These are phyloP conservation scores for Cantharellus anzutake DNA, from an alignment of 768 basidiomycete genomes.

Conservation along the genomic window DNA sequence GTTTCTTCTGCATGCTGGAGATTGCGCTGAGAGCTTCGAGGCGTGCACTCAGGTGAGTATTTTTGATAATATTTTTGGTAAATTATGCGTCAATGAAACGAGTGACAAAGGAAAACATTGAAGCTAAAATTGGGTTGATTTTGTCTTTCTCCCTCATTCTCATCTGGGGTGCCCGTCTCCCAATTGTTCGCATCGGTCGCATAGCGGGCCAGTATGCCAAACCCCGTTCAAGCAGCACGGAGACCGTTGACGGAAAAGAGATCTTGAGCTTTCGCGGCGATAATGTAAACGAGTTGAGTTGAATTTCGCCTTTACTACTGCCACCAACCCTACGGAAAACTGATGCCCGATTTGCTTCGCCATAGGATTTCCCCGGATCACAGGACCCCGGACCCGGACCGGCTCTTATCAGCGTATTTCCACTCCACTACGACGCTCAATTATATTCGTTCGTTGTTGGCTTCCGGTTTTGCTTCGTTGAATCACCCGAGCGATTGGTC, in stretches of 20 bases:
- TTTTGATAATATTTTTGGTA: background rate
- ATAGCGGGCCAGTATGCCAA: constrained; percentile 97
- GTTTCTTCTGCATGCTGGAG: constrained; percentile 91
- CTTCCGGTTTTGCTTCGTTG: constrained; percentile 85
- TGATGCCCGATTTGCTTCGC: background rate
- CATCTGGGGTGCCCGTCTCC: constrained; percentile 81
- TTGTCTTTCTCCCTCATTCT: constrained; percentile 90
- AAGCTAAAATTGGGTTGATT: constrained; percentile 75
- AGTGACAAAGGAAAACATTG: constrained; percentile 52
- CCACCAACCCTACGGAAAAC: background rate
- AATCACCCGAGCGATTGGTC: constrained; percentile 87
- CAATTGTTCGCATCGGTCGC: constrained; percentile 81
- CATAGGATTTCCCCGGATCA: constrained; percentile 49
- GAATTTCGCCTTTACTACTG: no score
- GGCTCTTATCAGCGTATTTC: constrained; percentile 87
- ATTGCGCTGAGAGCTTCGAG: constrained; percentile 92
- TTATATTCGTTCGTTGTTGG: constrained; percentile 71
- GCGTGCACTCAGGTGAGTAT: constrained; percentile 63
- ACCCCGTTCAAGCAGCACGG: constrained; percentile 69
- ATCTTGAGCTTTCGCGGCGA: constrained; percentile 91
- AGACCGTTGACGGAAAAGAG: constrained; percentile 48
- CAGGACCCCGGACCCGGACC: constrained; percentile 76
- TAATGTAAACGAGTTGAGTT: constrained; percentile 77
- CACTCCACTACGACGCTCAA: constrained; percentile 89
- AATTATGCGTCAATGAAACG: background rate